These are phyloP conservation scores for Yamadazyma sp. DNA, from an alignment of 805 yeast species.

Conservation along the genomic window DNA sequence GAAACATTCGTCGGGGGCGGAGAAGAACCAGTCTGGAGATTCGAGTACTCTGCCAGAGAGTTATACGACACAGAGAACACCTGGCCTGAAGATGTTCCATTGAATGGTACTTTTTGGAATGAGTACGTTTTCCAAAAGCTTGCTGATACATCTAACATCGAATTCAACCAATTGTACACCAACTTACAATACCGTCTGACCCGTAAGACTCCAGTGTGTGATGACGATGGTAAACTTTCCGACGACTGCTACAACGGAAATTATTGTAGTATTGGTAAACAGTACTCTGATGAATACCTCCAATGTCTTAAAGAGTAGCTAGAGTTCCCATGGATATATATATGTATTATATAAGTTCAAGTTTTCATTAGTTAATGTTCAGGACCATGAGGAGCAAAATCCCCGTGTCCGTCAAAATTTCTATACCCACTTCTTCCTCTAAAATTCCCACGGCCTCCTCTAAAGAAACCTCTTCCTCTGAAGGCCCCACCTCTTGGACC, in stretches of 20 bases:
- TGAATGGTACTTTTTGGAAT: slow-evolving; percentile 72
- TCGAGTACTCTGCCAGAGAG: slow-evolving; percentile 65
- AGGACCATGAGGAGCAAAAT: slow-evolving; percentile 3
- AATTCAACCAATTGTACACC: slow-evolving; percentile 50
- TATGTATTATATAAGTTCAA: no score
- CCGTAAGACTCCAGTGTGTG: slow-evolving; percentile 54
- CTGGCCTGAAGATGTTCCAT: slow-evolving; percentile 63
- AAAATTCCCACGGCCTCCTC: slow-evolving; percentile 9
- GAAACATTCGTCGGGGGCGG: slow-evolving; percentile 54
- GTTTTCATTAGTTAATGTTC: no score
- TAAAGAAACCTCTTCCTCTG: slow-evolving; percentile 15
- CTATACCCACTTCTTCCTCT: slow-evolving; percentile 12
- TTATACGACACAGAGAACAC: slow-evolving; percentile 47
- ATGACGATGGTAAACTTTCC: slow-evolving; percentile 22
- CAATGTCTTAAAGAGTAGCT: slow-evolving; percentile 4
- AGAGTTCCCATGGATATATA: no score
- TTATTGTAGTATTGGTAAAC: slow-evolving; percentile 19
- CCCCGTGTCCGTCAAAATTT: slow-evolving; percentile 1
- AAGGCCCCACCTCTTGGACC: slow-evolving; percentile 17
- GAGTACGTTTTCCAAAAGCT: slow-evolving; percentile 15
- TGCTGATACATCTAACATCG: slow-evolving; percentile 27
- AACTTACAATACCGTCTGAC: slow-evolving; percentile 53
- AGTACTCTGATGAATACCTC: slow-evolving; percentile 11
- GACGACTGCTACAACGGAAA: slow-evolving; percentile 22
- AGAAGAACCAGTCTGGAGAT: slow-evolving; percentile 61